Conservation (phyloP, 148 eudicot genomes). For the Suaeda aralocaspica region DNA sequence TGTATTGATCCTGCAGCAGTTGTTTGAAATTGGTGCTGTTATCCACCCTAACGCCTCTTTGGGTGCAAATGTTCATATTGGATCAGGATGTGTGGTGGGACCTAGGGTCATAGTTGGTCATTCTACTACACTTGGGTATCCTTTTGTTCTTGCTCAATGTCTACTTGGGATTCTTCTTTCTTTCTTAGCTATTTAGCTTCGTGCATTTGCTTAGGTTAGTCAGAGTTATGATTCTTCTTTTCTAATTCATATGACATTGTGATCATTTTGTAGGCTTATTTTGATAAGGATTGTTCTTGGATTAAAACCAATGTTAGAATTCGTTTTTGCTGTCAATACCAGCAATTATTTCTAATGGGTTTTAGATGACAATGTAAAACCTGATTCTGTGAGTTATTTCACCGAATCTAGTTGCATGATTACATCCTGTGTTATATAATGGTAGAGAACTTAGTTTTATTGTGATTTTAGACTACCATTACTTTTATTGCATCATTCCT, state of each 20-base stretch:
- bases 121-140: slow-evolving; percentile 79
- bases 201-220: not conserved
- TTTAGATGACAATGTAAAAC: too few relatives aligned
- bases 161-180: not conserved
- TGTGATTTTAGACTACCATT: too few relatives aligned
- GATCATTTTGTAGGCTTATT: not conserved
- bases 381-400: too few relatives aligned
- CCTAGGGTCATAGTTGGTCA: slow-evolving; percentile 64
- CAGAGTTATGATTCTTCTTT: not conserved
- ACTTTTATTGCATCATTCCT: not conserved
- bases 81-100: slow-evolving; percentile 81
- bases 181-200: not conserved
- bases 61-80: slow-evolving; percentile 60
- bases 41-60: slow-evolving; percentile 60
- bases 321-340: too few relatives aligned
- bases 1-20: slow-evolving; percentile 60
- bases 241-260: not conserved
- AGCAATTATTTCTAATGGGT: too few relatives aligned
- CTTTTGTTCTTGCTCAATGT: not conserved
- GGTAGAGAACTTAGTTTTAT: too few relatives aligned
- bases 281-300: not conserved
- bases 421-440: too few relatives aligned
- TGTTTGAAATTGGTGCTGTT: slow-evolving; percentile 68
- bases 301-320: too few relatives aligned
- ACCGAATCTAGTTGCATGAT: too few relatives aligned